Evolutionary conservation across 176 grass and related monocot species (phyloP).

Genomic region (Zea luxurians): DNA sequence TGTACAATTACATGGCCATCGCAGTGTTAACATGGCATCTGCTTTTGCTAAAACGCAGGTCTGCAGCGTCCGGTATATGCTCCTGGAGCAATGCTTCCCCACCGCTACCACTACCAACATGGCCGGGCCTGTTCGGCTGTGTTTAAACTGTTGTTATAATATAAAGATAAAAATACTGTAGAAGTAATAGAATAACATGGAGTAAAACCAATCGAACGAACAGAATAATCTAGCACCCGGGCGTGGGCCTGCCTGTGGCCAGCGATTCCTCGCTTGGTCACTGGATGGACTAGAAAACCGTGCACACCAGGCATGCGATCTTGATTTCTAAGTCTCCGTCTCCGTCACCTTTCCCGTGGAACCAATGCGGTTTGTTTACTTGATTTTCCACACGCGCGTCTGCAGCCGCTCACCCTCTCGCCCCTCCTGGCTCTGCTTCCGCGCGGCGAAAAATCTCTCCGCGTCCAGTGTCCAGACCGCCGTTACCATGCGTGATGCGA

Average conservation of each 20-base stretch:
- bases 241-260: neutral
- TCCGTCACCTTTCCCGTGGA: neutral
- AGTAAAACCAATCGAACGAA: neutral
- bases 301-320: neutral
- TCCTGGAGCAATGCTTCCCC: neutral
- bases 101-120: neutral
- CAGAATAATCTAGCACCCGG: neutral
- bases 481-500: neutral
- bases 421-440: neutral
- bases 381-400: neutral
- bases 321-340: neutral
- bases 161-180: no score
- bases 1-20: neutral
- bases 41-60: neutral
- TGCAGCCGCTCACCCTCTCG: neutral
- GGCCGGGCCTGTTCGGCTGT: no score
- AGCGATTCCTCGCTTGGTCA: neutral
- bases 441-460: conserved; percentile 15
- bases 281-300: neutral
- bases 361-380: neutral
- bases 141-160: no score
- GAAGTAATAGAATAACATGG: no score
- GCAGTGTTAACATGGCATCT: neutral
- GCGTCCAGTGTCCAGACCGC: neutral
- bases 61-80: neutral